A percentile compares a stretch with the other conserved stretches of the same genome.
phyloP scores from a whole-genome alignment of 257 asterid species.

The Galeopsis tetrahit region DNA sequence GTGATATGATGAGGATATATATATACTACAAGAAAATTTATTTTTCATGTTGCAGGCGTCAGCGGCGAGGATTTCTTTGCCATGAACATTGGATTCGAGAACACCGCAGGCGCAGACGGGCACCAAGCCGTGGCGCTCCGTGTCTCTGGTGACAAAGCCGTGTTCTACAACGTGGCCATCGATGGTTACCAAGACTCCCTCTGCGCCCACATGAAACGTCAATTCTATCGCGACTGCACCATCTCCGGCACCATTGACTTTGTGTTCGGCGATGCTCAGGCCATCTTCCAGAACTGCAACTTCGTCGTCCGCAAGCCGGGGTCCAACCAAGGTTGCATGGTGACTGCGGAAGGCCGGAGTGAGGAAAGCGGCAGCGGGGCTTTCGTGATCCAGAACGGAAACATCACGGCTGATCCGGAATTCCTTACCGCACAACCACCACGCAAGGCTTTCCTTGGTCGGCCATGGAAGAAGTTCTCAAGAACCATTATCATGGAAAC shows the following conservation, averaged over 20 bases:
- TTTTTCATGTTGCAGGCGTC: constrained; percentile 26
- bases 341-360: constrained; percentile 68
- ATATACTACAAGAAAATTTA: no score
- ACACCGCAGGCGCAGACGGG: constrained; percentile 60
- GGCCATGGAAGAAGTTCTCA: constrained; percentile 64
- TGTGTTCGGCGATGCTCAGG: constrained; percentile 54
- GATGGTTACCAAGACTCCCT: constrained; percentile 68
- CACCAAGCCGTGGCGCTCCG: constrained; percentile 76
- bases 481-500: constrained; percentile 59
- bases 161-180: constrained; percentile 54
- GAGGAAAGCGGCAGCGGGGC: constrained; percentile 35
- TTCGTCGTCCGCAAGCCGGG: constrained; percentile 53
- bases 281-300: constrained; percentile 62
- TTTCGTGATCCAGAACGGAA: constrained; percentile 48
- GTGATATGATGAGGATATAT: no score
- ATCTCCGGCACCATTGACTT: constrained; percentile 74
- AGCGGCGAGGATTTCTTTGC: constrained; percentile 47
- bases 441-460: constrained; percentile 45
- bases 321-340: constrained; percentile 42
- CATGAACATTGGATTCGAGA: constrained; percentile 59
- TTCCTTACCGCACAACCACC: constrained; percentile 26
- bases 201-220: constrained; percentile 51
- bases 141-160: constrained; percentile 45
- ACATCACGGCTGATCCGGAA: constrained; percentile 38
- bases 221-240: constrained; percentile 59